Evolutionary conservation across 805 yeast species (phyloP), one percentile per base, ranked within the genome.

Genomic region (Barnettozyma vustinii): DNA sequence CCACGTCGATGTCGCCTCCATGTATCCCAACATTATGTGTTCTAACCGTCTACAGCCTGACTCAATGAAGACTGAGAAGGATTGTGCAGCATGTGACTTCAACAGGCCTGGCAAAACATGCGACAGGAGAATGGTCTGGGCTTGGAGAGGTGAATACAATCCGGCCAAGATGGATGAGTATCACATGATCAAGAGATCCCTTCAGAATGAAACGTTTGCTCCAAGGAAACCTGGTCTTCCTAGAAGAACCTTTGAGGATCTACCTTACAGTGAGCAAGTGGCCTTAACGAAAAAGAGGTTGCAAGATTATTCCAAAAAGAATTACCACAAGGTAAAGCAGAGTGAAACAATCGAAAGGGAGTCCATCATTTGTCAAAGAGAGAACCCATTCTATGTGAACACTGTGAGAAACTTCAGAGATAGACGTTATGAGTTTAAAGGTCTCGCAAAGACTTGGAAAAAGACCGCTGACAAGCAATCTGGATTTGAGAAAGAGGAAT

Each of bases 1-100:
- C 60, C 99, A 94, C 62, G 96, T 95, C 35, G 99, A 94, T 72
- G 99, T 94, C 45, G 97, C 99, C 1, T 94, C 99, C 1, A 94
- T 94, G 99, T 94, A 94, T 62, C 99, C 99, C 6, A 94, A 94
- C 62, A 94, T 94, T 64, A 94, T 94, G 98, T 89, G 96, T 7
- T 87, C 98, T 0, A 94, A 94, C 68, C 80, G 99, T 62, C 73
- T 94, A 46, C 99, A 94, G 65, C 99, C 99, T 0, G 99, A 94
- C 67, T 91, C 98, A 4, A 92, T 94, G 89, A 91, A 94, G 56
- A 72, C 84, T 0, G 98, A 92, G 61, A 87, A 87, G 57, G 96
- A 90, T 60, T 95, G 99, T 69, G 98, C 99, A 0, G 82, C 95
- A 39, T 95, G 99, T 71, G 99, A 94, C 59, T 95, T 90, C 69